Evolutionary conservation across 164 flowering plant genomes (phyloP).

Genomic region (Magnolia officinalis): DNA sequence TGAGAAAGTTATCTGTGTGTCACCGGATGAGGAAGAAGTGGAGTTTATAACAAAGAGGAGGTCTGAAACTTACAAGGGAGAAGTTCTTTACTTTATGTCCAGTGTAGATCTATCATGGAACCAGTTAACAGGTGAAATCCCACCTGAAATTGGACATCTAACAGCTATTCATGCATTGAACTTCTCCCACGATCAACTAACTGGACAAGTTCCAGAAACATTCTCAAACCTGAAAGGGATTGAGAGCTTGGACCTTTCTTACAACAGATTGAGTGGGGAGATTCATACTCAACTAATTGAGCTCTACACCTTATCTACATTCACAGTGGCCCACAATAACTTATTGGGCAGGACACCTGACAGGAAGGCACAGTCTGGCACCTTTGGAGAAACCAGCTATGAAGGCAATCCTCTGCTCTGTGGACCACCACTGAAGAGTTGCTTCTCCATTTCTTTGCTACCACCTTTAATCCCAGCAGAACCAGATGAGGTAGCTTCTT

Average conservation of each 20-base stretch:
- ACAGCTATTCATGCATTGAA: slow-evolving; percentile 3
- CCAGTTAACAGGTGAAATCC: no score
- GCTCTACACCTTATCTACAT: background rate
- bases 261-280: slow-evolving; percentile 12
- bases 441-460: background rate
- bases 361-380: no score
- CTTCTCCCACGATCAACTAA: slow-evolving; percentile 14
- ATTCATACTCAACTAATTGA: slow-evolving; percentile 17
- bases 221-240: slow-evolving; percentile 7
- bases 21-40: background rate
- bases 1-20: no score
- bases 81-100: no score
- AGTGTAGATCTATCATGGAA: no score
- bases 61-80: no score
- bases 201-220: background rate
- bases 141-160: background rate
- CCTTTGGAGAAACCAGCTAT: no score
- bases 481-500: background rate
- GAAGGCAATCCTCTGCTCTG: no score
- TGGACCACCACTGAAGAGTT: background rate
- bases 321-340: no score
- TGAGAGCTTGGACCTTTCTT: slow-evolving; percentile 13
- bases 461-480: no score
- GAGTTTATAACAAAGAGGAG: slow-evolving; percentile 12
- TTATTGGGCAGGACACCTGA: no score